phyloP scores from a whole-genome alignment of 148 eudicot species.

The Talinum fruticosum region DNA sequence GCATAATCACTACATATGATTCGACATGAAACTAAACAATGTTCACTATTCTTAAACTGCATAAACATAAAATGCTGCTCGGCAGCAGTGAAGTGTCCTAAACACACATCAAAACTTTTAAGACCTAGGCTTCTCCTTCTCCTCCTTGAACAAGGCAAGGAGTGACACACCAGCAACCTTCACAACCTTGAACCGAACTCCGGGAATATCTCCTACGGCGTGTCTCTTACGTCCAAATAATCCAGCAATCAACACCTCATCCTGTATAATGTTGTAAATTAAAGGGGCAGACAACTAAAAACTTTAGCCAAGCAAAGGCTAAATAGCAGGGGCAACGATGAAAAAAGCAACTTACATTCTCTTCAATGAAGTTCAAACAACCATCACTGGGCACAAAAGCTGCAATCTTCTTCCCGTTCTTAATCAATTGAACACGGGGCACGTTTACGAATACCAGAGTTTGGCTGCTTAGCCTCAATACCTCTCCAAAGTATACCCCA shows the following conservation, averaged over 20 bases:
- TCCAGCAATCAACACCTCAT: slow-evolving; percentile 95
- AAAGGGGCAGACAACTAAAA: background rate
- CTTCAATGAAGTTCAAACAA: slow-evolving; percentile 93
- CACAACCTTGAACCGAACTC: slow-evolving; percentile 95
- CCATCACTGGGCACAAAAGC: slow-evolving; percentile 97
- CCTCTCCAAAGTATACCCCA: slow-evolving; percentile 40
- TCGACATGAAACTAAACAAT: background rate
- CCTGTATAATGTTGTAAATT: slow-evolving; percentile 32
- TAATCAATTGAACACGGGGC: slow-evolving; percentile 90
- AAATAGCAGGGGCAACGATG: too few relatives aligned
- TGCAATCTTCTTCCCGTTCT: slow-evolving; percentile 95
- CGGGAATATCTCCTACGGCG: slow-evolving; percentile 98
- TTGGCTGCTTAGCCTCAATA: slow-evolving; percentile 97
- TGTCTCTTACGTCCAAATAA: slow-evolving; percentile 95
- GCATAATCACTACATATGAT: slow-evolving; percentile 18
- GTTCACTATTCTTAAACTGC: slow-evolving; percentile 24
- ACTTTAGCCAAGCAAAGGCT: too few relatives aligned
- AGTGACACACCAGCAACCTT: slow-evolving; percentile 97
- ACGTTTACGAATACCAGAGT: slow-evolving; percentile 95
- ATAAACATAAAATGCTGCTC: slow-evolving; percentile 13
- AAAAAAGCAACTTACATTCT: slow-evolving; percentile 59
- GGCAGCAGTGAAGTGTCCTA: slow-evolving; percentile 9
- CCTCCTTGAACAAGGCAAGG: slow-evolving; percentile 84
- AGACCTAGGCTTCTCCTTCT: slow-evolving; percentile 96
- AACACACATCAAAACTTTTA: slow-evolving; percentile 22